Evolutionary conservation across 2,329 filamentous ascomycete species (phyloP), one percentile per base, ranked within the genome.

Genomic region (Pseudogymnoascus sp.): DNA sequence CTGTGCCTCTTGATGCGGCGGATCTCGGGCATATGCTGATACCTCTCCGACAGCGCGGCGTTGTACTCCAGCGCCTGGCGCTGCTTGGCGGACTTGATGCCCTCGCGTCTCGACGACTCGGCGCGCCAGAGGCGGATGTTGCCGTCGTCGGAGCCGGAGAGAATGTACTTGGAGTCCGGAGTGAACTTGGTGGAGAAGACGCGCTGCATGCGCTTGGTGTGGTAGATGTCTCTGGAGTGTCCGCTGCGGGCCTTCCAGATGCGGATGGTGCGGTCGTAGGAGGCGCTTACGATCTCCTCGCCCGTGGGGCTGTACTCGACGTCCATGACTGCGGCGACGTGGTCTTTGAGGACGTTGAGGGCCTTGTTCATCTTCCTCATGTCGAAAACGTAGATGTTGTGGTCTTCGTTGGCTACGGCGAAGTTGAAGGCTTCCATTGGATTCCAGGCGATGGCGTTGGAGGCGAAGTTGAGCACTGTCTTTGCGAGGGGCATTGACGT

Each of bases 401-500:
- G 93, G 71, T 97, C 94, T 78, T 99, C 94, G 68, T 89, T 95
- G 11, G 90, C 94, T 30, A 92, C 86, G 14, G 91, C 93, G 70
- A 97, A 87, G 76, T 97, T 96, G 80, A 96, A 96, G 6, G 91
- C 89, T 74, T 96, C 92, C 87, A 97, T 94, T 0, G 94, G 94
- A 67, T 97, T 97, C 91, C 93, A 99, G 43, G 88, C 82, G 59
- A 97, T 81, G 57, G 86, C 83, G 76, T 96, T 97, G 62, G 85
- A 88, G 37, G 91, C 85, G 67, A 99, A 88, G 60, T 84, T 89
- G 66, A 97, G 82, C 11, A 91, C 81, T 0, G 89, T 87, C 71
- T 92, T 92, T 65, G 89, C 83, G 15, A 97, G 79, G 9, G 94
- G 90, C 37, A 87, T 90, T 4, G 86, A 88, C 11, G 93, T 96